Base-by-base conservation (phyloP, 2,329 filamentous ascomycete species). In the Bisporella sp. region DNA sequence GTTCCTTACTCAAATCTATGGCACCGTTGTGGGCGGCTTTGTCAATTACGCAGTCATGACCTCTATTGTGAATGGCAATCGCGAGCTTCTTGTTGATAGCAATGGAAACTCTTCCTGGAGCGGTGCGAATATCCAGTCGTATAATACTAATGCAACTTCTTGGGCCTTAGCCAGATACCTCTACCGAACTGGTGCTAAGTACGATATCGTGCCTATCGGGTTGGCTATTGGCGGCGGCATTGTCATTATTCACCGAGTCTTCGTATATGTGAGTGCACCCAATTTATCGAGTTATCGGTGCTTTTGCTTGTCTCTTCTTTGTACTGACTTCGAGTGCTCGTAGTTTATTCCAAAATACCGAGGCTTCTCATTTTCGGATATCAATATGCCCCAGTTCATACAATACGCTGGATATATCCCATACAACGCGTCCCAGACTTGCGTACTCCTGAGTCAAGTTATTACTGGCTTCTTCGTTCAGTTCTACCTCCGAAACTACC, bases 391-490 rank as follows among this genome's bases (percentile, higher is more conserved):
- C 0, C 76, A 78, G 54, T 72, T 79, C 50, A 72, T 79, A 48
- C 75, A 78, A 56, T 79, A 71, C 49, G 72, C 74, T 6, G 77
- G 76, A 11, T 78, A 68, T 48, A 74, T 80, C 48, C 76, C 77
- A 0, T 79, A 77, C 64, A 77, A 79, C 60, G 63, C 68, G 41
- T 74, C 71, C 0, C 77, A 80, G 60, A 80, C 78, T 1, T 79
- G 77, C 52, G 73, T 79, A 31, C 62, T 80, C 45, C 62, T 75
- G 50, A 76, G 71, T 58, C 69, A 71, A 59, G 5, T 72, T 46
- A 60, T 71, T 1, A 52, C 74, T 28, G 75, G 74, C 28, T 70
- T 75, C 54, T 52, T 68, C 29, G 61, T 69, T 3, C 71, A 73
- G 51, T 65, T 65, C 44, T 73, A 65, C 46, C 64, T 73, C 13